Evolutionary conservation across 1,284 basidiomycete genomes (phyloP).

Genomic region (Spongiforma sp.): DNA sequence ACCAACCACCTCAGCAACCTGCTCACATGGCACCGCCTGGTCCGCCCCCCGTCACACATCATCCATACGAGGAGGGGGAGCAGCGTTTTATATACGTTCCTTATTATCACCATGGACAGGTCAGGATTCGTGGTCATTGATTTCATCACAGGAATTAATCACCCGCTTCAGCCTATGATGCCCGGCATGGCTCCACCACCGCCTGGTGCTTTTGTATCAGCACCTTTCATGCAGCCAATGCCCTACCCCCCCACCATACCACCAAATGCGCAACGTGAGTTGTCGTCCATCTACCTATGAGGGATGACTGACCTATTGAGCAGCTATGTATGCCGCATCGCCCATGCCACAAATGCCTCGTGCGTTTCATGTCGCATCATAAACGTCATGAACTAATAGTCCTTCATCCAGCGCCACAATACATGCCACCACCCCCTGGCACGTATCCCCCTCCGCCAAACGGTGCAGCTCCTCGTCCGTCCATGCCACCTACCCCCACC

Average conservation of each 20-base stretch:
- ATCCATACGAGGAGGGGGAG: constrained; percentile 75
- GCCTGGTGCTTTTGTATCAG: constrained; percentile 75
- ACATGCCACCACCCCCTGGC: constrained; percentile 73
- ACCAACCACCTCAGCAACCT: constrained; percentile 64
- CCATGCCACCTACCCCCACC: constrained; percentile 86
- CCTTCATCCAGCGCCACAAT: constrained; percentile 56
- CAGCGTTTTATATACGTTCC: constrained; percentile 72
- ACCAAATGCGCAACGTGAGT: constrained; percentile 62
- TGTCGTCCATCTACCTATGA: background rate
- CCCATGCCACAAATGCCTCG: constrained; percentile 85
- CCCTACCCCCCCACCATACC: constrained; percentile 79
- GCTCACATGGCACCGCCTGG: constrained; percentile 69
- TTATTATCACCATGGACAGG: constrained; percentile 77
- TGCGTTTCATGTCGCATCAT: constrained; percentile 44
- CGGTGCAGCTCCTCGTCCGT: constrained; percentile 73
- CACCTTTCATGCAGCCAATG: constrained; percentile 82
- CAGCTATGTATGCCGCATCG: constrained; percentile 81
- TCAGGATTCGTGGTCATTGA: constrained; percentile 37
- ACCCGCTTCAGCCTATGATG: constrained; percentile 68
- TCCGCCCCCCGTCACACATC: constrained; percentile 70
- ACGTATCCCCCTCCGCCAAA: constrained; percentile 77
- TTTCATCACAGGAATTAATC: background rate
- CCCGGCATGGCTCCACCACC: constrained; percentile 79
- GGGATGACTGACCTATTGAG: background rate
- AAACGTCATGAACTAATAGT: constrained; percentile 2